phyloP scores from a whole-genome alignment of 345 rosid genomes.

The Capsella bursapastoris region DNA sequence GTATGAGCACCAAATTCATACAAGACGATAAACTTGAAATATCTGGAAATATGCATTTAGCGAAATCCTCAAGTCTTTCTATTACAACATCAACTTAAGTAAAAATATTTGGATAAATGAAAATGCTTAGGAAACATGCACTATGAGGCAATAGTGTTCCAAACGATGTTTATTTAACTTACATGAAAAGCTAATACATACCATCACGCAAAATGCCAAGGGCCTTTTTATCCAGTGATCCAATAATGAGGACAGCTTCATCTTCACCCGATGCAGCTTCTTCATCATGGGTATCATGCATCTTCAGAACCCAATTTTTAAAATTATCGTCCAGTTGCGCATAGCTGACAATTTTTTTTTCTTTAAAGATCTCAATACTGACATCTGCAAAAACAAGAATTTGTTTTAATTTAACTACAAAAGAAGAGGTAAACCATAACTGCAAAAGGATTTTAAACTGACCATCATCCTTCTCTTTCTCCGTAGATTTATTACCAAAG shows the following conservation, averaged over 20 bases:
- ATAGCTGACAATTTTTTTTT: conserved; percentile 45
- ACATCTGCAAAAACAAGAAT: conserved; percentile 47
- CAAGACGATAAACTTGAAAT: conserved; percentile 17
- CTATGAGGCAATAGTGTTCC: conserved; percentile 17
- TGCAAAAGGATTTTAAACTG: conserved; percentile 14
- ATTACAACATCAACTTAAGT: conserved; percentile 9
- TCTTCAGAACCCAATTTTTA: conserved; percentile 67
- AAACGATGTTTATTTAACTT: conserved; percentile 1
- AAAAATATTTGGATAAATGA: background rate
- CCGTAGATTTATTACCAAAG: conserved; percentile 50
- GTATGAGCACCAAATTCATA: conserved; percentile 27
- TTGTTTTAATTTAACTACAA: conserved; percentile 20
- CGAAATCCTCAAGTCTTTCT: conserved; percentile 7
- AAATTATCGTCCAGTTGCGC: conserved; percentile 61
- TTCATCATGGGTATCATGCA: conserved; percentile 69
- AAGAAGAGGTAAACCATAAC: conserved; percentile 6
- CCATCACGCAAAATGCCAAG: conserved; percentile 67
- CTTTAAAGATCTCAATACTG: conserved; percentile 47
- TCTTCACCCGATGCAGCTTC: conserved; percentile 65
- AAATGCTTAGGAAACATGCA: conserved; percentile 10
- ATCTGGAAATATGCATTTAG: background rate
- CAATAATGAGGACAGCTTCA: conserved; percentile 52
- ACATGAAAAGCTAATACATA: conserved; percentile 39
- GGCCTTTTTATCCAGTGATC: conserved; percentile 51
- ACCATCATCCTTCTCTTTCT: conserved; percentile 59